Conservation (phyloP, 2,329 filamentous ascomycete genomes). For the Aspergillus spinulosporus region DNA sequence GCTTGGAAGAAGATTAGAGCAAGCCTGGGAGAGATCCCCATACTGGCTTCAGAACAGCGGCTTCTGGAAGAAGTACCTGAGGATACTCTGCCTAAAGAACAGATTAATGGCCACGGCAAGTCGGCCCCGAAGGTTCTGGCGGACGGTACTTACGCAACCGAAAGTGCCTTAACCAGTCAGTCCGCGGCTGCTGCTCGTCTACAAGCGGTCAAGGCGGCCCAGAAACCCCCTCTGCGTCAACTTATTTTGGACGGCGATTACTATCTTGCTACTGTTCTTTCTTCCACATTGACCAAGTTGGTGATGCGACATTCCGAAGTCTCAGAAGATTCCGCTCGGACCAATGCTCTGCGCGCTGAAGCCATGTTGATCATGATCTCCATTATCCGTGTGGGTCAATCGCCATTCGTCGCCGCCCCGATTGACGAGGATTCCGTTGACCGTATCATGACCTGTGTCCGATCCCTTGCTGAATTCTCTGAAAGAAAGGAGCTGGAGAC, state of each 20-base stretch:
- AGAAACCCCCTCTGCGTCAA: slow-evolving; percentile 91
- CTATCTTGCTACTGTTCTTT: slow-evolving; percentile 92
- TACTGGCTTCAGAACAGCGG: slow-evolving; percentile 90
- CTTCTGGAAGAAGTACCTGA: slow-evolving; percentile 80
- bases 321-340: slow-evolving; percentile 78
- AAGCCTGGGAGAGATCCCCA: slow-evolving; percentile 94
- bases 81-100: slow-evolving; percentile 64
- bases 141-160: slow-evolving; percentile 95
- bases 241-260: slow-evolving; percentile 97
- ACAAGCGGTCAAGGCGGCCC: slow-evolving; percentile 93
- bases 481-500: slow-evolving; percentile 87
- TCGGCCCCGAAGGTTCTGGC: slow-evolving; percentile 84
- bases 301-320: slow-evolving; percentile 98
- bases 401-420: slow-evolving; percentile 95
- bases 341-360: slow-evolving; percentile 90
- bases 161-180: slow-evolving; percentile 91
- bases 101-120: slow-evolving; percentile 76
- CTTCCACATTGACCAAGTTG: slow-evolving; percentile 91
- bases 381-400: slow-evolving; percentile 95
- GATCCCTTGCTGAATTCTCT: slow-evolving; percentile 85
- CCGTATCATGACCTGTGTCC: slow-evolving; percentile 95
- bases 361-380: slow-evolving; percentile 99
- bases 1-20: slow-evolving; percentile 95
- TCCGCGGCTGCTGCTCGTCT: slow-evolving; percentile 86
- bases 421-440: slow-evolving; percentile 99